Evolutionary conservation across 371 early-diverging fungal species (phyloP), one percentile per base, ranked within the genome.

Genomic region (Syncephalis fuscata): DNA sequence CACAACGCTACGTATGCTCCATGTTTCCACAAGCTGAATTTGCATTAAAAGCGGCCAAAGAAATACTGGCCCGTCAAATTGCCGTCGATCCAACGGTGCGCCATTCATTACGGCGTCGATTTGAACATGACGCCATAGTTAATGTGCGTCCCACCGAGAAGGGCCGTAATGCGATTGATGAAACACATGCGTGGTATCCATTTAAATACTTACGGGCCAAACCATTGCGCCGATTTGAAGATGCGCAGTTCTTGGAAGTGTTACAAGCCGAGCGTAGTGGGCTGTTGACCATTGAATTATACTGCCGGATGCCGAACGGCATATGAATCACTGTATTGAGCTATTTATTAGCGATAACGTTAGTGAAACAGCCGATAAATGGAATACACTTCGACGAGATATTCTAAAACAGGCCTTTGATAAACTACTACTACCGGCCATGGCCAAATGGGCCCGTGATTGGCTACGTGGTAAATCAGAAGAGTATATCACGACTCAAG

Each of bases 191-290:
- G 1, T 83, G 72, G 52, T 69, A 78, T 23, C 76, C 80, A 1
- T 92, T 86, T 73, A 92, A 94, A 66, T 93, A 77, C 46, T 56
- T 95, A 49, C 58, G 60, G 9, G 71, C 77, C 21, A 93, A 93
- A 57, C 88, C 81, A 1, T 61, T 86, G 8, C 55, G 59, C 2
- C 74, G 63, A 15, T 88, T 90, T 53, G 64, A 57, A 9, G 74
- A 80, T 48, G 80, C 73, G 1, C 78, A 81, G 58, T 87, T 88
- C 55, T 59, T 92, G 23, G 73, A 74, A 43, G 70, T 94, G 2
- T 55, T 80, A 4, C 70, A 79, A 46, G 91, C 88, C 0, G 92
- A 84, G 51, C 50, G 62, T 0, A 78, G 80, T 20, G 87, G 87
- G 1, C 63, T 92, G 19, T 57, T 91, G 41, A 75, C 63, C 8